Evolutionary conservation across 1,284 basidiomycete genomes (phyloP).

Genomic region (Microbotryum violaceum): DNA sequence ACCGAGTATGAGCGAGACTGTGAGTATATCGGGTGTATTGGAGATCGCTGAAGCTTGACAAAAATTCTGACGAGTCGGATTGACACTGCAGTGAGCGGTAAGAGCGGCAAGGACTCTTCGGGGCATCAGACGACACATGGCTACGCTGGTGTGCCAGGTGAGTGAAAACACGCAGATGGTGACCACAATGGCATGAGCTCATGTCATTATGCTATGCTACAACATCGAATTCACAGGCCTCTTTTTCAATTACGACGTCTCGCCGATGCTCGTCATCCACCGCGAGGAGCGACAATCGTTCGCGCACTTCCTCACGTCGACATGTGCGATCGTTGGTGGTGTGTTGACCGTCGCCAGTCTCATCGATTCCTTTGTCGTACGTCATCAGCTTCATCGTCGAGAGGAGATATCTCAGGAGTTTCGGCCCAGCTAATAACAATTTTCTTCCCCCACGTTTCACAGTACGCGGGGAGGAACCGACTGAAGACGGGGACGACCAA

Average conservation of each 20-base stretch:
- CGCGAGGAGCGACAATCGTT: constrained; percentile 86
- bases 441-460: not conserved
- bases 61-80: not conserved
- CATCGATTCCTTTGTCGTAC: constrained; percentile 51
- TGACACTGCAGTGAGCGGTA: constrained; percentile 22
- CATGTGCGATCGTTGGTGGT: constrained; percentile 95
- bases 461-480: constrained; percentile 8
- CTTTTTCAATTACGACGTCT: constrained; percentile 46
- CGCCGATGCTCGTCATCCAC: constrained; percentile 88
- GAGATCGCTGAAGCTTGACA: not conserved
- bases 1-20: constrained; percentile 94
- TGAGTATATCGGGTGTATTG: constrained; percentile 1
- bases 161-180: constrained; percentile 17
- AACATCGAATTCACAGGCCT: constrained; percentile 44
- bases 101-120: constrained; percentile 29
- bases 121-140: constrained; percentile 63
- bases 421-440: too few relatives aligned
- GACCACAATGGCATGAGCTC: constrained; percentile 33
- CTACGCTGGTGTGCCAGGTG: constrained; percentile 52
- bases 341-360: constrained; percentile 90
- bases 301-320: constrained; percentile 95
- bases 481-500: constrained; percentile 19
- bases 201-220: constrained; percentile 55
- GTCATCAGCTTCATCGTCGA: not conserved
- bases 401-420: not conserved